Percentiles rank a stretch among this genome's conserved stretches.
phyloP scores from a whole-genome alignment of 2,329 filamentous ascomycete genomes.

The Colletotrichum endophyticum region DNA sequence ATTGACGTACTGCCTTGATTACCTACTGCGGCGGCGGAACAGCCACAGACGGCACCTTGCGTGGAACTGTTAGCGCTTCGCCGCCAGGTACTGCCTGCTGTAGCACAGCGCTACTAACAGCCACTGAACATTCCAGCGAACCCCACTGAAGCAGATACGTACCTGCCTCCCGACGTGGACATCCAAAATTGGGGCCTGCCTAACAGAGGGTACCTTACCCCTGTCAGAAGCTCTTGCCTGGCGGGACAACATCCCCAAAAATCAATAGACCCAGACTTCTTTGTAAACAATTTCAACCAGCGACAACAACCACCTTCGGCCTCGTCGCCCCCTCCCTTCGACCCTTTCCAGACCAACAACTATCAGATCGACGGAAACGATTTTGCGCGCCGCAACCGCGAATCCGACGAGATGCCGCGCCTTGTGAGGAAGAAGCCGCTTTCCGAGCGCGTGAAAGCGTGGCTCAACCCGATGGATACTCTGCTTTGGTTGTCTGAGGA shows the following conservation, averaged over 20 bases:
- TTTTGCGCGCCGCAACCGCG: background rate
- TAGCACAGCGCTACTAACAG: background rate
- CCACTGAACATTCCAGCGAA: background rate
- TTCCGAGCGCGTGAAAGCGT: conserved; percentile 77
- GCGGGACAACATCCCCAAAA: conserved; percentile 16
- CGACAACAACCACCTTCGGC: background rate
- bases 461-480: conserved; percentile 87
- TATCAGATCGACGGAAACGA: background rate
- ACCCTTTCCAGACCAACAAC: background rate
- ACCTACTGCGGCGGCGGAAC: background rate
- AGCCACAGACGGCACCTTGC: background rate
- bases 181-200: background rate
- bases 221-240: conserved; percentile 6
- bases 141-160: background rate
- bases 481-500: conserved; percentile 91
- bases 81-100: conserved; percentile 2
- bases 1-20: conserved; percentile 20
- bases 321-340: background rate
- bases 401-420: conserved; percentile 63
- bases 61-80: conserved; percentile 6
- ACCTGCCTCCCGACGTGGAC: background rate
- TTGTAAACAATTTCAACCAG: conserved; percentile 15
- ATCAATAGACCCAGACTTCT: conserved; percentile 19
- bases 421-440: conserved; percentile 85
- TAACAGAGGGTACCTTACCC: background rate